Base-by-base conservation (phyloP, 257 asterid genomes). In the Solanum acaule region DNA sequence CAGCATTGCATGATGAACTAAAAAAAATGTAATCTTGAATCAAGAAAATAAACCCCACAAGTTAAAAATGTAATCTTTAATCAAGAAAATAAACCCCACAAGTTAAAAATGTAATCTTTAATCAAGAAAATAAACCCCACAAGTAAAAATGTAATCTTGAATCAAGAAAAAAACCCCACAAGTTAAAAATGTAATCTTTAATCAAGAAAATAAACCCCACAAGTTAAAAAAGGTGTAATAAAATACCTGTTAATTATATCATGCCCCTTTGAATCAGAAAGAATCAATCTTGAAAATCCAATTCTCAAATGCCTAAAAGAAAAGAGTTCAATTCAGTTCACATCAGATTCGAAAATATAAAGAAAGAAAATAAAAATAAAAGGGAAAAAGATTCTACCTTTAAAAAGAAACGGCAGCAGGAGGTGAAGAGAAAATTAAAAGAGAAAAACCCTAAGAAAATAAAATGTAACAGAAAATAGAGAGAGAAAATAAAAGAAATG, bases 391-490 rank as follows among this genome's bases (percentile, higher is more conserved):
- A 83, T 76, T 85, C 35, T 75, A 91, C 89, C 89, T 79, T 49
- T 23, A 18, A 10, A 31, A 77, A 75, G 89, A 89, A 59, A 75
- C 83, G 52, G 83, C 56, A 70, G 83, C 37, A 70, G 56, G 44
- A 85, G 76, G 83, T 89, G 89, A 73, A 87, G 65, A 52, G 65
- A 78, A 10, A 83, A 75, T 52, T 87, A 85, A 76, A 71, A 52
- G 38, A 56, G 87, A 93, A 88, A 71, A 92, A 90, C 93, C 90
- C 90, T 90, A 91, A 86, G 81, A 91, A 89, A 67, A 73, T 52
- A 71, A 56, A 27, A 59, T 86, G 87, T 76, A 88, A 90, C 73
- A 52, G 90, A 88, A 90, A 89, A 90, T 2, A 52, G 40, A 85
- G 86, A 75, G 25, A 76, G 35, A 78, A 35, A 59, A 44, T 84